Conservation (phyloP, 106 monocot species). For the Apostasia ramifera region DNA sequence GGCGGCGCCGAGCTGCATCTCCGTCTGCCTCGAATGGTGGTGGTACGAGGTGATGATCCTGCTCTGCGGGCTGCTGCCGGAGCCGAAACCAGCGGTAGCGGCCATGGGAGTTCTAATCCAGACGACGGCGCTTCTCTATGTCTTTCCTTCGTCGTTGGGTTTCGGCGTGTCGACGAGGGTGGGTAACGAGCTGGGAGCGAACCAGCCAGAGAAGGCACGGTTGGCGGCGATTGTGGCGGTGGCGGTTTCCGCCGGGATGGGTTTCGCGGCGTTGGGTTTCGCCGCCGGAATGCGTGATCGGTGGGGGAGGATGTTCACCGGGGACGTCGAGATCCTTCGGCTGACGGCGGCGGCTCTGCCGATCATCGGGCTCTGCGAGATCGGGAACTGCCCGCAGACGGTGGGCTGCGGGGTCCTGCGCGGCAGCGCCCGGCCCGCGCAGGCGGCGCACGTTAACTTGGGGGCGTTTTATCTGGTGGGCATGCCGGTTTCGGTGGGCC, state of each 20-base stretch:
- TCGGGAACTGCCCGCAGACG: slow-evolving; percentile 38
- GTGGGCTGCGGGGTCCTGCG: slow-evolving; percentile 24
- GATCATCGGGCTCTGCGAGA: slow-evolving; percentile 29
- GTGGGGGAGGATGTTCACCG: slow-evolving; percentile 25
- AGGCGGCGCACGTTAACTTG: slow-evolving; percentile 23
- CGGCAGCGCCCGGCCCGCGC: slow-evolving; percentile 24
- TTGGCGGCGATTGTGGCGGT: slow-evolving; percentile 11
- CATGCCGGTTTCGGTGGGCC: slow-evolving; percentile 14
- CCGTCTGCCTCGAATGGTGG: slow-evolving; percentile 41
- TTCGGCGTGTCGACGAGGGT: slow-evolving; percentile 28
- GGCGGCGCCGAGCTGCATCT: slow-evolving; percentile 23
- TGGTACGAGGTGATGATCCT: slow-evolving; percentile 37
- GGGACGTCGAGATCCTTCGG: slow-evolving; percentile 14
- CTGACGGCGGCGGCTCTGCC: slow-evolving; percentile 27
- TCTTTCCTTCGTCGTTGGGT: slow-evolving; percentile 24
- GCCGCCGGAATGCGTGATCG: slow-evolving; percentile 7
- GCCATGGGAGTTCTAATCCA: slow-evolving; percentile 28
- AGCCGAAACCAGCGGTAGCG: slow-evolving; percentile 26
- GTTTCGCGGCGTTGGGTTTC: slow-evolving; percentile 16
- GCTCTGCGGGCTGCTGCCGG: slow-evolving; percentile 20
- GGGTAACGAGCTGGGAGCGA: slow-evolving; percentile 26
- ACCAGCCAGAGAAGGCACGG: slow-evolving; percentile 14
- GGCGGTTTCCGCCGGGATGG: slow-evolving; percentile 1
- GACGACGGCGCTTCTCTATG: slow-evolving; percentile 25
- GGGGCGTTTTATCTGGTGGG: slow-evolving; percentile 30